Base-by-base conservation (phyloP, 2,329 filamentous ascomycete genomes). In the Curvularia sp. region DNA sequence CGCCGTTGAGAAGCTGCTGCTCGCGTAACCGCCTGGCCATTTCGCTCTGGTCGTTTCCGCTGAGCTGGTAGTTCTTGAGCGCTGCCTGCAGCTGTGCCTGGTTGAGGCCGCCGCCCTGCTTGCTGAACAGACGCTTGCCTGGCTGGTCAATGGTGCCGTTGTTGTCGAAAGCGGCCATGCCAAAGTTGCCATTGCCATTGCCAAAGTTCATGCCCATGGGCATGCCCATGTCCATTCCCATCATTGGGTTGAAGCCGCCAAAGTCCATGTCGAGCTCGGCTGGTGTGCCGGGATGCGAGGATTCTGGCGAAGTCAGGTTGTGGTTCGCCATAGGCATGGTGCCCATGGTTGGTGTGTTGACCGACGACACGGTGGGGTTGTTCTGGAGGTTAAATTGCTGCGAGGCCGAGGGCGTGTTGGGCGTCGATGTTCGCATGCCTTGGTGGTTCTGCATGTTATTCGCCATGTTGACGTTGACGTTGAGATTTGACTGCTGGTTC, bases 341-440 rank as follows among this genome's bases (percentile, higher is more conserved):
- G 59, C 90, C 90, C 57, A 98, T 84, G 0, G 93, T 96, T 0
- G 94, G 94, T 0, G 94, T 98, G 77, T 97, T 98, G 55, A 97
- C 94, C 3, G 93, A 97, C 3, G 95, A 99, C 18, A 98, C 94
- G 1, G 93, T 97, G 15, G 94, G 94, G 76, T 97, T 97, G 76
- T 96, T 92, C 75, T 93, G 90, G 66, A 96, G 88, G 49, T 88
- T 88, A 71, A 94, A 92, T 54, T 77, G 78, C 60, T 81, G 79
- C 41, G 84, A 82, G 47, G 89, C 86, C 26, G 91, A 89, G 2
- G 94, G 94, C 0, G 94, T 97, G 4, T 91, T 88, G 1, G 93
- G 94, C 63, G 93, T 92, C 4, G 93, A 96, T 9, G 88, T 91
- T 57, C 92, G 89, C 59, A 97, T 85, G 13, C 90, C 92, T 74